Conservation (phyloP, 768 basidiomycete species). For the Lenzites betulinus region DNA sequence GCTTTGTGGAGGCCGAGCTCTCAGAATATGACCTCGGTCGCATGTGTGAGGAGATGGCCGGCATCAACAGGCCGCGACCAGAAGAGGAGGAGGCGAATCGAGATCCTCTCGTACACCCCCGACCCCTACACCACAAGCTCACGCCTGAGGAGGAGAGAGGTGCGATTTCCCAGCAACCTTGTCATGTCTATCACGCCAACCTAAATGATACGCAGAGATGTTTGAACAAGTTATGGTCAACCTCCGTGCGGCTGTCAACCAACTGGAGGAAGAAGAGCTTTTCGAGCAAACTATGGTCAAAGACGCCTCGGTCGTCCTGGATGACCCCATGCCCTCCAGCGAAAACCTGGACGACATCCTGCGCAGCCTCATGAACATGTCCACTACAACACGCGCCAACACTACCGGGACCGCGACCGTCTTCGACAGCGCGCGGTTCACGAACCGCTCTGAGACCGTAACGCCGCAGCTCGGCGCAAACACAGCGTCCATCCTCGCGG, state of each 20-base stretch:
- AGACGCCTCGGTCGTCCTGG: constrained; percentile 36
- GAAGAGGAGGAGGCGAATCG: constrained; percentile 39
- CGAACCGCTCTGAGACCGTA: constrained; percentile 15
- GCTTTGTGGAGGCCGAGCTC: constrained; percentile 41
- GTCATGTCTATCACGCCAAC: constrained; percentile 6
- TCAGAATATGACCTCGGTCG: constrained; percentile 39
- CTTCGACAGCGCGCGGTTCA: background rate
- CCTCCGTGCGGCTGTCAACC: constrained; percentile 39
- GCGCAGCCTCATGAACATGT: constrained; percentile 40
- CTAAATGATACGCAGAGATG: constrained; percentile 31
- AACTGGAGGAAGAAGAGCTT: constrained; percentile 47
- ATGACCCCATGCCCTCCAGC: constrained; percentile 39
- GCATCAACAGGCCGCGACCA: constrained; percentile 37
- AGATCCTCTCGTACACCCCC: constrained; percentile 37
- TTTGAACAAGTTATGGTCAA: constrained; percentile 41
- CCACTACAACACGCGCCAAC: background rate
- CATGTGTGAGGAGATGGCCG: constrained; percentile 38
- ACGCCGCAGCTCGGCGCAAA: constrained; percentile 13
- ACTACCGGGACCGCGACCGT: background rate
- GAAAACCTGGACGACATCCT: constrained; percentile 43
- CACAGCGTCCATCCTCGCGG: background rate
- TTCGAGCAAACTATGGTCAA: constrained; percentile 43
- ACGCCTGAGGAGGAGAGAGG: constrained; percentile 42
- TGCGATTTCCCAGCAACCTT: constrained; percentile 19
- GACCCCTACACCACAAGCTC: constrained; percentile 25